Percentiles rank a stretch among this genome's conserved stretches.
Evolutionary conservation across 441 rosid genomes (phyloP).

Genomic region (Corymbia citriodora): DNA sequence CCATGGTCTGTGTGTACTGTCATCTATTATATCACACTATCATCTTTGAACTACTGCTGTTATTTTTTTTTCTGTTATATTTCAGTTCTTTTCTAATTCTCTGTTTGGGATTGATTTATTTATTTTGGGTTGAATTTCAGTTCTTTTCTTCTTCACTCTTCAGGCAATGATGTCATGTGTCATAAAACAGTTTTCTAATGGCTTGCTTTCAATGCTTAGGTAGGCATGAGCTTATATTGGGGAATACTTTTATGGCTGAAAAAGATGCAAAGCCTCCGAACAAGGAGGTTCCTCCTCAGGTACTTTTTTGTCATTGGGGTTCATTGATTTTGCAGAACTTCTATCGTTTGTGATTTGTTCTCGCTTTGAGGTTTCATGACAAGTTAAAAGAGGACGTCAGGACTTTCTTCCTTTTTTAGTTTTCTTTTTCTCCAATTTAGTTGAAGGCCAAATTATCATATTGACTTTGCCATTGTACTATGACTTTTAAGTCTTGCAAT

Average conservation of each 20-base stretch:
- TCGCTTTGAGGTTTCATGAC: not conserved
- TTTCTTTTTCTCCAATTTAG: not conserved
- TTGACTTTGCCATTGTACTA: not conserved
- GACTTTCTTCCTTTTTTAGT: not conserved
- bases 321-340: not conserved
- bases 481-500: not conserved
- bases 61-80: not conserved
- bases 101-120: not conserved
- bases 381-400: not conserved
- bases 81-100: not conserved
- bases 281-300: conserved; percentile 87
- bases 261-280: conserved; percentile 53
- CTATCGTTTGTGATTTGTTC: not conserved
- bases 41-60: not conserved
- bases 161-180: not conserved
- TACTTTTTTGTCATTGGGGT: conserved; percentile 3
- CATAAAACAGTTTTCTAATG: not conserved
- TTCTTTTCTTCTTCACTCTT: not conserved
- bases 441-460: not conserved
- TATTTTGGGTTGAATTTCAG: not conserved
- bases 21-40: not conserved
- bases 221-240: conserved; percentile 80
- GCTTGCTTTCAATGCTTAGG: conserved; percentile 35
- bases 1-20: not conserved
- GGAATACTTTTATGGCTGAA: conserved; percentile 64